Evolutionary conservation across 495 filamentous ascomycete genomes (phyloP).

Genomic region (Sabuloglossum arenarium): DNA sequence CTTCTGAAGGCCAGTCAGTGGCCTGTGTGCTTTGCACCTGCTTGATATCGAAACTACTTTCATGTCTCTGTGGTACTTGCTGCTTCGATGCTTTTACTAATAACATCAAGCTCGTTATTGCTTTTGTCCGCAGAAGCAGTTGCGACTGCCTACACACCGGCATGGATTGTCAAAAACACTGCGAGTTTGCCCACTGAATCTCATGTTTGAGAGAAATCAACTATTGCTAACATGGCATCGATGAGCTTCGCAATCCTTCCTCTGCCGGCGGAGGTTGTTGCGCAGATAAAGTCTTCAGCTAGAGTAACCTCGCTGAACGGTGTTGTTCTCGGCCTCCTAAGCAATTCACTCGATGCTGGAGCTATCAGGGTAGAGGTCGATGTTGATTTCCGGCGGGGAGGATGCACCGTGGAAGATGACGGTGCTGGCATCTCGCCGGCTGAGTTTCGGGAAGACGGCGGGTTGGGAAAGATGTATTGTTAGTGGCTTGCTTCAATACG

Average conservation of each 20-base stretch:
- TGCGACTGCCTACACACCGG: background rate
- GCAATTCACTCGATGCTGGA: slow-evolving; percentile 71
- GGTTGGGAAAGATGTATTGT: slow-evolving; percentile 57
- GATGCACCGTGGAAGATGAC: slow-evolving; percentile 75
- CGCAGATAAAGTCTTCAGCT: slow-evolving; percentile 77
- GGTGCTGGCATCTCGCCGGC: slow-evolving; percentile 53
- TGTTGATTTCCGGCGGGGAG: slow-evolving; percentile 56
- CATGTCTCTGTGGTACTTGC: no score
- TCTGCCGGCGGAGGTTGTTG: slow-evolving; percentile 43
- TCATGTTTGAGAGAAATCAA: background rate
- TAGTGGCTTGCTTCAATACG: slow-evolving; percentile 14
- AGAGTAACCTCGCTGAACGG: slow-evolving; percentile 52
- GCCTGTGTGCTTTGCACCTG: no score
- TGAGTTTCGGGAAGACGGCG: slow-evolving; percentile 51
- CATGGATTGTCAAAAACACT: background rate
- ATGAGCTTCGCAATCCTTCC: background rate
- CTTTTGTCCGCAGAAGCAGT: no score
- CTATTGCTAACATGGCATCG: background rate
- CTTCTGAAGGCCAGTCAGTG: no score
- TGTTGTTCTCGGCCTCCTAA: slow-evolving; percentile 53
- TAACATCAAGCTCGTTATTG: no score
- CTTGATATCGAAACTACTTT: no score
- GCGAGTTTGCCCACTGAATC: background rate
- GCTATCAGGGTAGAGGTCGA: slow-evolving; percentile 49
- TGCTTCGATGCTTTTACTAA: no score